phyloP scores from a whole-genome alignment of 2,329 filamentous ascomycete genomes.

The Ceratocystiopsis brevicomis region DNA sequence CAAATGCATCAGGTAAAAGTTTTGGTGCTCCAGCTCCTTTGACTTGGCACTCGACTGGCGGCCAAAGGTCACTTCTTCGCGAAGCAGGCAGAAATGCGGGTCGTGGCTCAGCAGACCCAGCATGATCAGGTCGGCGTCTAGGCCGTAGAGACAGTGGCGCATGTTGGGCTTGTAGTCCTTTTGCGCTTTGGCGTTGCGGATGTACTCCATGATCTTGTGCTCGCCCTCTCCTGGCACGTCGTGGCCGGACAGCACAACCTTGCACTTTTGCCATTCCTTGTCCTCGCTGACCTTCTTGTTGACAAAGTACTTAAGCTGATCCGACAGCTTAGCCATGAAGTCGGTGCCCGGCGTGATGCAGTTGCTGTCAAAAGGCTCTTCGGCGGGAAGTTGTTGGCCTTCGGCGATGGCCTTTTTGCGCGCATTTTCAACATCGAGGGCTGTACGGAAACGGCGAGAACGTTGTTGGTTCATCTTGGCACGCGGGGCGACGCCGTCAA shows the following conservation, averaged over 20 bases:
- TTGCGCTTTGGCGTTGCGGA: conserved; percentile 90
- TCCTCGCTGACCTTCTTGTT: conserved; percentile 98
- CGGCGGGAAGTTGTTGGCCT: conserved; percentile 82
- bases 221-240: conserved; percentile 96
- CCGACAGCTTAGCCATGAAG: conserved; percentile 92
- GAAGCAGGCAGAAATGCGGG: conserved; percentile 89
- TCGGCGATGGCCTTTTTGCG: conserved; percentile 82
- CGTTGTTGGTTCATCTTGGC: conserved; percentile 99
- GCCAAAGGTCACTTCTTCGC: conserved; percentile 96
- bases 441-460: conserved; percentile 83
- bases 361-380: conserved; percentile 95
- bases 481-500: conserved; percentile 89
- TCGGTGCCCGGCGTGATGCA: conserved; percentile 92
- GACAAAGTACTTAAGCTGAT: conserved; percentile 93
- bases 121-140: conserved; percentile 98
- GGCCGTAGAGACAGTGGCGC: conserved; percentile 88
- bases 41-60: conserved; percentile 72
- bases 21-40: conserved; percentile 94
- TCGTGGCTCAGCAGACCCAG: conserved; percentile 91
- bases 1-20: conserved; percentile 92
- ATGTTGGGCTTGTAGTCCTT: conserved; percentile 82
- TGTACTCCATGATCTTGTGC: conserved; percentile 99
- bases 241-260: conserved; percentile 89
- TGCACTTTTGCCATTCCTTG: conserved; percentile 89
- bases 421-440: conserved; percentile 72